These are phyloP conservation scores for Xylaria longipes DNA, from an alignment of 495 filamentous ascomycete genomes.

Conservation along the genomic window DNA sequence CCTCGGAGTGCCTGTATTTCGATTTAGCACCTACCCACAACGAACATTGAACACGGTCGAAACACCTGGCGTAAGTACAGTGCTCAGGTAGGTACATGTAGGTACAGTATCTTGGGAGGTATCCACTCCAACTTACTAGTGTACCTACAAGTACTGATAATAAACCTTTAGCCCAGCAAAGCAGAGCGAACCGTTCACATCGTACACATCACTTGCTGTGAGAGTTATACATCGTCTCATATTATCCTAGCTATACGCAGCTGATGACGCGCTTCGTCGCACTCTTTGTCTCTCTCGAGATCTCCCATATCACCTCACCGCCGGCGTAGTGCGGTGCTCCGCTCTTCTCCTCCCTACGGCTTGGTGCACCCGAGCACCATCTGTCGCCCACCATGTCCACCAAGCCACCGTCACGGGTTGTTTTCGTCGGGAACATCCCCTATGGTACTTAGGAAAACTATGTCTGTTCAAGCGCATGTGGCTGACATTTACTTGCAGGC, in stretches of 20 bases:
- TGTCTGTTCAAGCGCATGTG: neutral
- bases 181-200: conserved; percentile 1
- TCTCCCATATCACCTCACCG: neutral
- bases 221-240: neutral
- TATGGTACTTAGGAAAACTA: conserved; percentile 58
- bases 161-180: neutral
- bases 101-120: neutral
- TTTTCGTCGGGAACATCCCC: conserved; percentile 88
- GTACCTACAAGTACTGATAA: no score
- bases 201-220: neutral
- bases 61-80: neutral
- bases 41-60: neutral
- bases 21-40: neutral
- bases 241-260: neutral
- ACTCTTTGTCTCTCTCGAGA: neutral
- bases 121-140: neutral
- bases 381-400: conserved; percentile 54
- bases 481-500: conserved; percentile 57
- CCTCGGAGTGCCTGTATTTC: neutral
- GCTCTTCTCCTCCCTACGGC: neutral
- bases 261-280: neutral
- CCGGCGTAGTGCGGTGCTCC: neutral
- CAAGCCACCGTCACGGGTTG: conserved; percentile 59
- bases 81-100: neutral
- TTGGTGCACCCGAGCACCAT: conserved; percentile 17